Evolutionary conservation across 176 grass and related monocot species (phyloP).

Genomic region (Triticum urartu): DNA sequence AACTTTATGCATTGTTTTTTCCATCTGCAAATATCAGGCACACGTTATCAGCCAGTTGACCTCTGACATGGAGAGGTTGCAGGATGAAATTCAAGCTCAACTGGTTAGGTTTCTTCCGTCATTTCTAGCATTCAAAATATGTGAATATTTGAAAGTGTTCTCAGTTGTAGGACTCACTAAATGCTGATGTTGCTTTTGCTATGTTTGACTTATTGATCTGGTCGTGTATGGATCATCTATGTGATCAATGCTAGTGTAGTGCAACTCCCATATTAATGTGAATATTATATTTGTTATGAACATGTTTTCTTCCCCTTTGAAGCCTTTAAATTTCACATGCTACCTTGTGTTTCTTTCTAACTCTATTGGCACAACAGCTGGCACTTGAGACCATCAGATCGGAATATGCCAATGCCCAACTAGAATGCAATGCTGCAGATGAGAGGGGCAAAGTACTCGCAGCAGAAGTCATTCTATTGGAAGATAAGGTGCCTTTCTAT

Average conservation of each 20-base stretch:
- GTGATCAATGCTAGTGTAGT: too few species aligned
- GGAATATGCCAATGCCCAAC: conserved; percentile 85
- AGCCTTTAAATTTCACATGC: not conserved
- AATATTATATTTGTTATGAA: too few species aligned
- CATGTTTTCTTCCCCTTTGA: not conserved
- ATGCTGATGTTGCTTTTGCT: too few species aligned
- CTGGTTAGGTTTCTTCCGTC: conserved; percentile 50
- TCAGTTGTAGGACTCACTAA: not conserved
- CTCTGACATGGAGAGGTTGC: conserved; percentile 86
- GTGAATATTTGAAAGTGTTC: not conserved
- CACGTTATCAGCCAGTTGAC: conserved; percentile 86
- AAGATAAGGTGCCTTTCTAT: conserved; percentile 87
- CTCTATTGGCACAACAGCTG: conserved; percentile 51
- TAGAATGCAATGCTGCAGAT: conserved; percentile 95
- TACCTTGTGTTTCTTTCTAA: conserved; percentile 16
- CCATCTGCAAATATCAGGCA: conserved; percentile 49
- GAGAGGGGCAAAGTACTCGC: conserved; percentile 97
- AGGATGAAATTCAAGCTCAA: conserved; percentile 91
- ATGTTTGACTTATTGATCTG: too few species aligned
- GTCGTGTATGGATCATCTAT: too few species aligned
- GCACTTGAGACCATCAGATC: conserved; percentile 75
- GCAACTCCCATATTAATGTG: too few species aligned
- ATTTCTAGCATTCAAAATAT: conserved; percentile 29
- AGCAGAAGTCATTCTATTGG: conserved; percentile 95
- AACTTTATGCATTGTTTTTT: not conserved